These are phyloP conservation scores for Cavenderia fasciculata DNA, from an alignment of 78 protist genomes.

Conservation along the genomic window DNA sequence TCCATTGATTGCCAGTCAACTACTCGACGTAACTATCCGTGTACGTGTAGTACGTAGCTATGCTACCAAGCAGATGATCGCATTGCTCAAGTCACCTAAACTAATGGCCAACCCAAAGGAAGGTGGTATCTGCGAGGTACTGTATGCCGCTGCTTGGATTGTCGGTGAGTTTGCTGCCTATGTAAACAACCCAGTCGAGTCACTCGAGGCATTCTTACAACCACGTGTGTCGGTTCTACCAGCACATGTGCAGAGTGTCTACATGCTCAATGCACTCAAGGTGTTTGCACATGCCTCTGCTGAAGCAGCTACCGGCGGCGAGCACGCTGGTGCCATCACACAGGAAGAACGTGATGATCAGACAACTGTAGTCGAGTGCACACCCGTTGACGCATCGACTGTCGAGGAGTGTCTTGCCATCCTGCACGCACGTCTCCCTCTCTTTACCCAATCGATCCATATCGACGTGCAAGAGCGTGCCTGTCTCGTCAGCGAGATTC, in stretches of 20 bases:
- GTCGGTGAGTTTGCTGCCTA: constrained; percentile 88
- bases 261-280: constrained; percentile 86
- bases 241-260: constrained; percentile 87
- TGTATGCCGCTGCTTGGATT: constrained; percentile 94
- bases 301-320: constrained; percentile 10
- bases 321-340: background rate
- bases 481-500: constrained; percentile 46
- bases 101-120: constrained; percentile 61
- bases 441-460: constrained; percentile 69
- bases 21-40: constrained; percentile 87
- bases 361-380: constrained; percentile 9
- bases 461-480: constrained; percentile 95
- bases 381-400: constrained; percentile 9
- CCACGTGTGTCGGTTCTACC: constrained; percentile 83
- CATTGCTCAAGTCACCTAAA: constrained; percentile 57
- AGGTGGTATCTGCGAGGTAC: constrained; percentile 79
- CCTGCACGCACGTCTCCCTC: constrained; percentile 9
- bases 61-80: constrained; percentile 44
- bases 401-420: constrained; percentile 30
- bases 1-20: constrained; percentile 78
- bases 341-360: background rate
- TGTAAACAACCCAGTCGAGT: constrained; percentile 22
- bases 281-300: constrained; percentile 83
- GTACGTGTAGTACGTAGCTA: constrained; percentile 77
- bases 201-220: constrained; percentile 78